Percentiles rank a stretch among this genome's conserved stretches.
phyloP scores from a whole-genome alignment of 2,329 filamentous ascomycete species.

The Arthroderma uncinatum region DNA sequence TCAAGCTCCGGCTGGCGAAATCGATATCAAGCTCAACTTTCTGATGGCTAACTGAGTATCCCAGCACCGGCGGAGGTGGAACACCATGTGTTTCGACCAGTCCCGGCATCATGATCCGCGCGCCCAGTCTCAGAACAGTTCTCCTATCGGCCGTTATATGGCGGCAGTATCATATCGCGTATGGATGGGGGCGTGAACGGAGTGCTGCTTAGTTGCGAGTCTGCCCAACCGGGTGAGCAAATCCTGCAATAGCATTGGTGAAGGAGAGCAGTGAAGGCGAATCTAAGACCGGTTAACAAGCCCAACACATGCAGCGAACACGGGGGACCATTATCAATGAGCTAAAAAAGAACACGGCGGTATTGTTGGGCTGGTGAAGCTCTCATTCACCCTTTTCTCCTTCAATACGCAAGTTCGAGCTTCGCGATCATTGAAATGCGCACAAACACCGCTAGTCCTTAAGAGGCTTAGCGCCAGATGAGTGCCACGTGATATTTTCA shows the following conservation, averaged over 20 bases:
- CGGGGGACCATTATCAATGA: neutral
- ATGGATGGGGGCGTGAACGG: neutral
- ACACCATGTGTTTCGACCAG: neutral
- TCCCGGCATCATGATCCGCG: constrained; percentile 6
- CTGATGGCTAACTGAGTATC: constrained; percentile 62
- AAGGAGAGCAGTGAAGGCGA: neutral
- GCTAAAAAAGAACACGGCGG: neutral
- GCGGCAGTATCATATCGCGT: constrained; percentile 3
- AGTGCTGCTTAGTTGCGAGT: neutral
- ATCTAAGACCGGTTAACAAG: neutral
- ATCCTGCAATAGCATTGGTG: constrained; percentile 1
- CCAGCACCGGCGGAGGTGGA: constrained; percentile 18
- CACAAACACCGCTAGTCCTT: neutral
- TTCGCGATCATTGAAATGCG: constrained; percentile 2
- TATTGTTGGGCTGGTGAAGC: neutral
- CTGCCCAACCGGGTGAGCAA: constrained; percentile 4
- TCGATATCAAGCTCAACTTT: constrained; percentile 83
- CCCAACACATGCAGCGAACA: neutral
- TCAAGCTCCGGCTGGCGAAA: constrained; percentile 62
- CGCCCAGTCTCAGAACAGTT: neutral
- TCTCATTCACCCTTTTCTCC: neutral
- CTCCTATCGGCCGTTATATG: constrained; percentile 1
- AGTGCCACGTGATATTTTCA: neutral
- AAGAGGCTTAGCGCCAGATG: neutral
- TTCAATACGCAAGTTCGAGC: neutral